Conservation (phyloP, 805 yeast species). For the Kluyveromyces lactis region DNA sequence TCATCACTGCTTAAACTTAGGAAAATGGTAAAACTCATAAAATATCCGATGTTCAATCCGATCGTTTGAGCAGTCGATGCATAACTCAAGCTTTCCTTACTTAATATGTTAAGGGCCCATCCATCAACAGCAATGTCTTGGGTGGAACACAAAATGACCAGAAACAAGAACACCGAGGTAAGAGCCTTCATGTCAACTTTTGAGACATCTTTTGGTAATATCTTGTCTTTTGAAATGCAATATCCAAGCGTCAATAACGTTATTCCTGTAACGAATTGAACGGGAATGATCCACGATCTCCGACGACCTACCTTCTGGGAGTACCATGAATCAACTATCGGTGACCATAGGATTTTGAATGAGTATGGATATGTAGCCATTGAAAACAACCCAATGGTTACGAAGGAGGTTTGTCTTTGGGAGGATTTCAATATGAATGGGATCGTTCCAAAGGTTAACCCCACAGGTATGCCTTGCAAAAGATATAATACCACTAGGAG, state of each 20-base stretch:
- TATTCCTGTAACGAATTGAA: slow-evolving; percentile 71
- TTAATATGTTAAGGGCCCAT: slow-evolving; percentile 89
- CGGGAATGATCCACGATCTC: slow-evolving; percentile 90
- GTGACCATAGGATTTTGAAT: slow-evolving; percentile 88
- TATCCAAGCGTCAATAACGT: slow-evolving; percentile 59
- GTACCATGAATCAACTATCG: slow-evolving; percentile 85
- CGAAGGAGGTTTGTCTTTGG: slow-evolving; percentile 56
- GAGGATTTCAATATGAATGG: slow-evolving; percentile 78
- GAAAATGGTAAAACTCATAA: slow-evolving; percentile 83
- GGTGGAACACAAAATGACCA: slow-evolving; percentile 88
- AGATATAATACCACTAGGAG: slow-evolving; percentile 68
- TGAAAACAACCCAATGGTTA: slow-evolving; percentile 86
- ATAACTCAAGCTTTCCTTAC: slow-evolving; percentile 69
- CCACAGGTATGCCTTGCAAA: slow-evolving; percentile 95
- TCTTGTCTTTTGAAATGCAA: slow-evolving; percentile 34
- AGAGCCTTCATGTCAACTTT: slow-evolving; percentile 27
- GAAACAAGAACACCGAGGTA: slow-evolving; percentile 62
- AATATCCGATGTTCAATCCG: slow-evolving; percentile 90
- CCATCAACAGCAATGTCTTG: slow-evolving; percentile 99
- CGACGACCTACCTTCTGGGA: slow-evolving; percentile 65
- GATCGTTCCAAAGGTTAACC: slow-evolving; percentile 87
- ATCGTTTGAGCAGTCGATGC: slow-evolving; percentile 98
- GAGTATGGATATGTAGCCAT: slow-evolving; percentile 94
- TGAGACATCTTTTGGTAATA: slow-evolving; percentile 32
- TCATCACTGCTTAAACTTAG: slow-evolving; percentile 86